phyloP scores from a whole-genome alignment of 352 stramenopile genomes.

The Phytophthora foliorum region DNA sequence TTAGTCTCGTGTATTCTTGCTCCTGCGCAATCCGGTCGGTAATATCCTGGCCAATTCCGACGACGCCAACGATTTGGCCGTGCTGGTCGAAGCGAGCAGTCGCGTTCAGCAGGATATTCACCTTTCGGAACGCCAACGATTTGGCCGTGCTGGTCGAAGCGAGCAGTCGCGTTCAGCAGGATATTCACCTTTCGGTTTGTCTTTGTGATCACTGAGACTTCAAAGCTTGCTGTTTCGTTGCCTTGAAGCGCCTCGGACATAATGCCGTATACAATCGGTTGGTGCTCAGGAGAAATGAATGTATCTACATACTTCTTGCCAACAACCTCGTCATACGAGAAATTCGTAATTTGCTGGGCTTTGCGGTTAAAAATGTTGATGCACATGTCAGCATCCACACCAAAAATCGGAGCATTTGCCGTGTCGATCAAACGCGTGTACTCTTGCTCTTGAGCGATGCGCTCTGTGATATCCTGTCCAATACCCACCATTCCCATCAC shows the following conservation, averaged over 20 bases:
- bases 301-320: constrained; percentile 72
- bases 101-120: constrained; percentile 62
- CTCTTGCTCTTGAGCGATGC: constrained; percentile 32
- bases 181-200: constrained; percentile 48
- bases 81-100: constrained; percentile 63
- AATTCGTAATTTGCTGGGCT: constrained; percentile 83
- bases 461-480: constrained; percentile 32
- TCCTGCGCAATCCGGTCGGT: constrained; percentile 84
- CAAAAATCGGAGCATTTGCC: constrained; percentile 54
- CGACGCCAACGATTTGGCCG: constrained; percentile 62
- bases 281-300: constrained; percentile 61
- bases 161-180: constrained; percentile 57
- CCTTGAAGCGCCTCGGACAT: constrained; percentile 53
- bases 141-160: constrained; percentile 61
- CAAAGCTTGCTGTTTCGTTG: constrained; percentile 56
- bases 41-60: constrained; percentile 80
- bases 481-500: constrained; percentile 35
- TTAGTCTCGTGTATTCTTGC: constrained; percentile 76
- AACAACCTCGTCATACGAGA: constrained; percentile 80
- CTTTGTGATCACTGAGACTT: constrained; percentile 70
- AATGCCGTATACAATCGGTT: constrained; percentile 31
- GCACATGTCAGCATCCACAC: constrained; percentile 60
- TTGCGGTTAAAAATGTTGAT: constrained; percentile 88
- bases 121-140: constrained; percentile 59
- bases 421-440: constrained; percentile 46